A percentile compares a stretch with the other conserved stretches of the same genome.
Evolutionary conservation across 2,329 filamentous ascomycete genomes (phyloP).

Genomic region (Pyrenochaeta sp.): DNA sequence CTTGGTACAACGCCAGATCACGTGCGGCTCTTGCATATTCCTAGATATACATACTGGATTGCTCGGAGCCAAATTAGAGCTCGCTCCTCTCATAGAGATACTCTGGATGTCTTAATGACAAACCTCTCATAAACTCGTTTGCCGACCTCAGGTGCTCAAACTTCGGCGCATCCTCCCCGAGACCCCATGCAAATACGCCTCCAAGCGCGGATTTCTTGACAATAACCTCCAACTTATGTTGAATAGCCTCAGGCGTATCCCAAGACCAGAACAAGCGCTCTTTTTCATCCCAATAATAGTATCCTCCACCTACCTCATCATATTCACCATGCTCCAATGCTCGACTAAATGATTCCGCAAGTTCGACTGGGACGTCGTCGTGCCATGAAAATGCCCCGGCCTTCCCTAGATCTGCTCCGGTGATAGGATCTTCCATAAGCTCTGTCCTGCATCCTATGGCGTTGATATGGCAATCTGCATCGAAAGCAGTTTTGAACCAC

Average conservation of each 20-base stretch:
- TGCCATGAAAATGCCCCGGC: constrained; percentile 64
- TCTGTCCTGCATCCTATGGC: constrained; percentile 68
- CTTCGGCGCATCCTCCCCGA: constrained; percentile 67
- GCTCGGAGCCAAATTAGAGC: constrained; percentile 2
- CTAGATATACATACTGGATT: too few species aligned
- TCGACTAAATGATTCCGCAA: constrained; percentile 64
- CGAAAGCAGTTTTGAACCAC: constrained; percentile 64
- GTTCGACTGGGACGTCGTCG: constrained; percentile 46
- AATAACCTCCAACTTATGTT: constrained; percentile 67
- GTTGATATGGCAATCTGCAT: constrained; percentile 55
- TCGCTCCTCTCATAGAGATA: constrained; percentile 10
- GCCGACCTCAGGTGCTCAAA: constrained; percentile 53
- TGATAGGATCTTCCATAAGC: constrained; percentile 66
- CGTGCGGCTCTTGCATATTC: not conserved
- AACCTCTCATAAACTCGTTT: constrained; percentile 10
- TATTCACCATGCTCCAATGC: constrained; percentile 64
- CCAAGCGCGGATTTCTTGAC: constrained; percentile 65
- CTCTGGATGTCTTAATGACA: not conserved
- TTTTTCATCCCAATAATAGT: constrained; percentile 71
- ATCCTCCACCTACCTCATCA: constrained; percentile 67
- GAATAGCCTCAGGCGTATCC: constrained; percentile 70
- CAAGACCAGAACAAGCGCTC: constrained; percentile 75
- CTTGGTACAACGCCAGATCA: not conserved
- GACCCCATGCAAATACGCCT: constrained; percentile 77
- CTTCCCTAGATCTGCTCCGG: constrained; percentile 66